Evolutionary conservation across 140 eudicot genomes (phyloP), one percentile per base, ranked within the genome.

Genomic region (Flaveria floridana): DNA sequence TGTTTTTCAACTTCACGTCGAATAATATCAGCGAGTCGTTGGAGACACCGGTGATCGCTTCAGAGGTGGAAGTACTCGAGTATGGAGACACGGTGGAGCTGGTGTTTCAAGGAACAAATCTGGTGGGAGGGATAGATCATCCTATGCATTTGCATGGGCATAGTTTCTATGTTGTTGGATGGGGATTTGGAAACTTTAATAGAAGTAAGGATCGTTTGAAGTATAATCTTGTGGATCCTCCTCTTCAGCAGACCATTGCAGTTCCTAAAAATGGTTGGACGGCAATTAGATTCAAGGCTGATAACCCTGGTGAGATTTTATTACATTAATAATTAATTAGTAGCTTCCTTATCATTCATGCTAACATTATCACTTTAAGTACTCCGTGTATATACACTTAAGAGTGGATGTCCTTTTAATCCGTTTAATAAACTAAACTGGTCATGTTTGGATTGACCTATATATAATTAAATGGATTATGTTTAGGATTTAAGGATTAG

Each of bases 61-160:
- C 88, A 0, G 87, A 79, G 61, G 88, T 87, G 55, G 57, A 75
- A 65, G 86, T 82, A 11, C 83, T 89, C 0, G 78, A 85, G 50
- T 85, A 63, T 28, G 71, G 71, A n/a, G 57, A 84, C 3, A 64
- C 61, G 0, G 90, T 89, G 25, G 90, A 89, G 72, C 37, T 89
- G 58, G 88, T 89, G 16, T 65, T 76, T 65, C 92, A 89, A 80
- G 90, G 87, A n/a, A 89, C 96, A 3, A 83, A 64, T 46, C 7
- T 89, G 37, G 63, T 89, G 28, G 82, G 72, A 3, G 88, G 84
- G 28, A 79, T 78, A 14, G 92, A 87, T 65, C 96, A 89, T 71
- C 96, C 96, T 4, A 87, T 89, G 86, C 96, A 89, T 83, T 73
- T 89, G 58, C 96, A 89, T 83, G 92, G 96, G 19, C 79, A 82